phyloP scores from a whole-genome alignment of 177 flowering plant genomes.

The Vitis hybrid region DNA sequence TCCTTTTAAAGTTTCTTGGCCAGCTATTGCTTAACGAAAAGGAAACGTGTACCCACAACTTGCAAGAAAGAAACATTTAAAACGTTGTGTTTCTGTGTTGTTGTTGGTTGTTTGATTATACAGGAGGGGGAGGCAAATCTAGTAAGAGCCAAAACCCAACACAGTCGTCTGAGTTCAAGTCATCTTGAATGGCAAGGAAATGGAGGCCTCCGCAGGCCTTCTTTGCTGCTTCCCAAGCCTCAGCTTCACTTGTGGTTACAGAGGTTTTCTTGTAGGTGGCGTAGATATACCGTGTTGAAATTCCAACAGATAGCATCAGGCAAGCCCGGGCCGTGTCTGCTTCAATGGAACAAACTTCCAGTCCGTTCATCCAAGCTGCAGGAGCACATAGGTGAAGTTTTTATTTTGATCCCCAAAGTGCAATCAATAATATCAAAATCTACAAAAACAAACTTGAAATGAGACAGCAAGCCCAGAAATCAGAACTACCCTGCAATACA shows the following conservation, averaged over 20 bases:
- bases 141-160: slow-evolving; percentile 93
- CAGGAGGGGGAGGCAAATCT: slow-evolving; percentile 96
- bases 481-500: neutral
- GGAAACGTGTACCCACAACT: neutral
- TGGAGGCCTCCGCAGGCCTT: slow-evolving; percentile 90
- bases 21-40: neutral
- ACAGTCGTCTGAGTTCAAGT: slow-evolving; percentile 88
- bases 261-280: slow-evolving; percentile 74
- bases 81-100: neutral
- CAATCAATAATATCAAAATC: neutral
- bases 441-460: neutral
- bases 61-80: neutral
- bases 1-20: neutral
- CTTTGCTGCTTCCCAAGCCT: slow-evolving; percentile 98
- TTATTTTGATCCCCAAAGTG: neutral
- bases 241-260: slow-evolving; percentile 73
- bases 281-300: slow-evolving; percentile 78
- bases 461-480: neutral
- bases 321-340: slow-evolving; percentile 59
- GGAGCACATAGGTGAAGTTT: neutral
- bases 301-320: slow-evolving; percentile 81
- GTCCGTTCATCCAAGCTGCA: slow-evolving; percentile 97
- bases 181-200: slow-evolving; percentile 90
- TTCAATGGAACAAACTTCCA: slow-evolving; percentile 85
- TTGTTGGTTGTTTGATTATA: slow-evolving; percentile 29